Percentiles rank a stretch among this genome's conserved stretches.
Evolutionary conservation across 2,329 filamentous ascomycete genomes (phyloP).

Genomic region (Eurotiales sp.): DNA sequence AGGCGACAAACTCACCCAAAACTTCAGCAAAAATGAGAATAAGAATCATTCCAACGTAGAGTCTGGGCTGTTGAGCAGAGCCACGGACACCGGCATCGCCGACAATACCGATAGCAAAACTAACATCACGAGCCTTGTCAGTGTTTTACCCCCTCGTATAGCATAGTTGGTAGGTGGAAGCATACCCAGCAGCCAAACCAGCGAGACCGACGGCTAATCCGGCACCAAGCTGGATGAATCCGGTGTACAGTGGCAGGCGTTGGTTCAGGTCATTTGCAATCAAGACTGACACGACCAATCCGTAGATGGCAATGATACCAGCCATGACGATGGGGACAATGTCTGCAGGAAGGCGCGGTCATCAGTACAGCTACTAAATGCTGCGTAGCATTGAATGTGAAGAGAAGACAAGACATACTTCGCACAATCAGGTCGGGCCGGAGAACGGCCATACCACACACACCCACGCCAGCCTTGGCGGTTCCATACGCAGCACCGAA

Average conservation of each 20-base stretch:
- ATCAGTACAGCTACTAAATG: conserved; percentile 20
- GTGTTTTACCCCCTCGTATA: too few species aligned
- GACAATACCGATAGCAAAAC: conserved; percentile 83
- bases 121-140: conserved; percentile 21
- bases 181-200: conserved; percentile 69
- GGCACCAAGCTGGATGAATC: conserved; percentile 81
- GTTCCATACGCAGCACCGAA: conserved; percentile 97
- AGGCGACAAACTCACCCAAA: conserved; percentile 75
- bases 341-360: conserved; percentile 56
- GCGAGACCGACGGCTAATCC: conserved; percentile 77
- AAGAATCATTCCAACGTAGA: conserved; percentile 97
- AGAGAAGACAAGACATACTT: conserved; percentile 64
- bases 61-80: conserved; percentile 51
- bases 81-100: conserved; percentile 54
- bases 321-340: conserved; percentile 99
- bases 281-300: conserved; percentile 80
- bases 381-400: not conserved
- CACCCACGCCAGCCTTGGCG: conserved; percentile 98
- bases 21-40: conserved; percentile 99
- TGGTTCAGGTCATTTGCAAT: conserved; percentile 77
- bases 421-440: conserved; percentile 98
- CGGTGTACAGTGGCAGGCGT: conserved; percentile 69
- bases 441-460: conserved; percentile 96
- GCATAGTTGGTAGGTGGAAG: too few species aligned
- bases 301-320: conserved; percentile 99